Evolutionary conservation across 306 rosid genomes (phyloP), one percentile per base, ranked within the genome.

Genomic region (Gleditsia sinensis): DNA sequence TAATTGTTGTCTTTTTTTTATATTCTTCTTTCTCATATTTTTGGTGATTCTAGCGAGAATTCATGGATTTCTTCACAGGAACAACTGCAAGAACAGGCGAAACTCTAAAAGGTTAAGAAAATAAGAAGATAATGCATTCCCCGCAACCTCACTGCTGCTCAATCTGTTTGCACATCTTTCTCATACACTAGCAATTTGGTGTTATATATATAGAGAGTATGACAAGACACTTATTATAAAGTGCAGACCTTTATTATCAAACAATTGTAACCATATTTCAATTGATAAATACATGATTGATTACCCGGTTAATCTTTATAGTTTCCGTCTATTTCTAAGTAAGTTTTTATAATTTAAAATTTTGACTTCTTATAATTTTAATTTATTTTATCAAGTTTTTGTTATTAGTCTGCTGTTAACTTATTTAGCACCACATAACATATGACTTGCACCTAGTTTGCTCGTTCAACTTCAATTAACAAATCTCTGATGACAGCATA

Each of bases 31-130:
- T 33, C 25, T 8, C 21, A n/a, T 19, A 19, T 5, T 9, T 36
- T 36, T n/a, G n/a, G n/a, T n/a, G n/a, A 34, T 61, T 34, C 67
- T 61, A 19, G 36, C 0, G 10, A n/a, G 65, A 32, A 60, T 64
- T 66, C 27, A 40, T 28, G 53, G 23, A 25, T 57, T 42, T 61
- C 46, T 72, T 42, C 65, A 67, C 86, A 91, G 96, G 94, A 86
- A 60, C 92, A 91, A 88, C 82, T 91, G 78, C 84, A 83, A 85
- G 94, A 85, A 74, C 97, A 91, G 78, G 84, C 77, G 24, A 80
- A 79, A 27, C 79, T 82, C 27, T 91, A 56, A 84, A 27, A 1
- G n/a, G 40, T 20, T 65, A 9, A 21, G 48, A n/a, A 71, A 13
- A 39, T 39, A 39, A 34, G 40, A 28, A 59, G 45, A 32, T 59